Conservation (phyloP, 352 stramenopile genomes). For the Peronospora destructor region DNA sequence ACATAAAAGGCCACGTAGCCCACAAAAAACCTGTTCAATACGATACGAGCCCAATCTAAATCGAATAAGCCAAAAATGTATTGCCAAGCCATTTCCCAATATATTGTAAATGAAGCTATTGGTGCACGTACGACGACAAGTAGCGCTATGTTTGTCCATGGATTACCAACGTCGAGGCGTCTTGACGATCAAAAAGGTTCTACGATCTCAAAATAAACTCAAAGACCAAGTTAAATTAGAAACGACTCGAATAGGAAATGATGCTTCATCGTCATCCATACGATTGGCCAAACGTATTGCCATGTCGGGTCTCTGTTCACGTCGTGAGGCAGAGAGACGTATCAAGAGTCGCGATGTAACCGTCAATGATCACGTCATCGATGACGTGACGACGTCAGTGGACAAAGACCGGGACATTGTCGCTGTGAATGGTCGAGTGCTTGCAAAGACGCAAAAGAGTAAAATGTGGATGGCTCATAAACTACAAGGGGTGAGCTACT, state of each 20-base stretch:
- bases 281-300: conserved; percentile 81
- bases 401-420: conserved; percentile 47
- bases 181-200: conserved; percentile 49
- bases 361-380: conserved; percentile 66
- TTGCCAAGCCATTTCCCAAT: background rate
- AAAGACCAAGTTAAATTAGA: background rate
- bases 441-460: conserved; percentile 35
- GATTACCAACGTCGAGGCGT: conserved; percentile 20
- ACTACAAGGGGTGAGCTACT: conserved; percentile 55
- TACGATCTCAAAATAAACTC: background rate
- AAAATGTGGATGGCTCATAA: conserved; percentile 88
- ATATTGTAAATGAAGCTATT: background rate
- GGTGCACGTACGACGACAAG: too few relatives aligned
- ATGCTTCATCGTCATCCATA: conserved; percentile 11
- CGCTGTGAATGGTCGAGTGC: conserved; percentile 40
- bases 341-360: conserved; percentile 65
- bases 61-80: too few relatives aligned
- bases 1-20: conserved; percentile 10
- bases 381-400: conserved; percentile 53
- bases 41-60: background rate
- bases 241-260: background rate
- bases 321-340: conserved; percentile 75
- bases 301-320: conserved; percentile 74
- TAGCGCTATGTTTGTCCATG: background rate
- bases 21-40: background rate